Evolutionary conservation across 345 rosid genomes (phyloP), one percentile per base, ranked within the genome.

Genomic region (Tarenaya hassleriana): DNA sequence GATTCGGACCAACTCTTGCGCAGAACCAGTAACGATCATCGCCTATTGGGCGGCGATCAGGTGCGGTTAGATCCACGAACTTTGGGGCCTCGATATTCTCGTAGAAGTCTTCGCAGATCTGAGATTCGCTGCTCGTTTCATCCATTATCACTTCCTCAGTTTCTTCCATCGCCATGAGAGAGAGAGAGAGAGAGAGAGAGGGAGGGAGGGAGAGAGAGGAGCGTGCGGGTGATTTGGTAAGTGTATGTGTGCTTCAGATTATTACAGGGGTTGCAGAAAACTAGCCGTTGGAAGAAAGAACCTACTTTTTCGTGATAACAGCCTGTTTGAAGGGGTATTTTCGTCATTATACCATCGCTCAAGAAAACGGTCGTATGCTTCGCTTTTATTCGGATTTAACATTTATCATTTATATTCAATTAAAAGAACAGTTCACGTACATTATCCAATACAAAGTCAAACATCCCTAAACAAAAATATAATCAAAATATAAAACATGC

Each of bases 1-100:
- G 52, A 40, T 45, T 75, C 84, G 55, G 16, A 86, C 96, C 96
- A 40, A 77, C 89, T 31, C 97, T 88, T 40, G 67, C 69, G 65
- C 97, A 94, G 76, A 94, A 94, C 99, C 99, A 94, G 80, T 72
- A 83, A 56, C 94, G 82, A 58, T 94, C 99, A 5, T 83, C 87
- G 0, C 82, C 75, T 61, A 56, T 61, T 43, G 58, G 47, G 39
- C 62, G 85, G 34, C 55, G 87, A 43, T 88, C 89, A 13, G 86
- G 87, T 14, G 87, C 81, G 50, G 70, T 68, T 69, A 94, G 82
- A 76, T 94, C 97, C 20, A 86, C 95, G 60, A 86, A 94, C 84
- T 86, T 88, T 0, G 99, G 99, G 7, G 97, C 99, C 73, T 88
- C 89, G 21, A 88, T 86, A 13, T 75, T 69, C 76, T 94, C 97